A percentile compares a stretch with the other conserved stretches of the same genome.
Evolutionary conservation across 345 rosid genomes (phyloP).

Genomic region (Mangifera indica): DNA sequence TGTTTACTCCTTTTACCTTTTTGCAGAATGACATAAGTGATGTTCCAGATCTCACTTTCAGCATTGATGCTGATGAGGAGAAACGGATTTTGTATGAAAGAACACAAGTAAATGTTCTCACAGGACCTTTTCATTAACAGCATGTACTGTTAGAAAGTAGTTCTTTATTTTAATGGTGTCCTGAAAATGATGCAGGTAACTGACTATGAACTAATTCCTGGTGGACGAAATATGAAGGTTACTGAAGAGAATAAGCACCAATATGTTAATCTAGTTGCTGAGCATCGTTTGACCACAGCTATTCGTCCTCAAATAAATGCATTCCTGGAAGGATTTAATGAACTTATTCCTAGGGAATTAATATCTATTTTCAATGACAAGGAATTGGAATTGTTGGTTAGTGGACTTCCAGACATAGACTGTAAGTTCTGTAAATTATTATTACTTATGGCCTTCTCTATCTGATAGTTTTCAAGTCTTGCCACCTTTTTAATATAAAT

Average conservation of each 20-base stretch:
- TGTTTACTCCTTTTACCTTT: constrained; percentile 13
- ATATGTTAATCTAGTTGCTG: constrained; percentile 83
- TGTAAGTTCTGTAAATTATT: constrained; percentile 44
- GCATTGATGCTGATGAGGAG: constrained; percentile 98
- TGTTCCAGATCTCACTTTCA: constrained; percentile 80
- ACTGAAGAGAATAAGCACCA: constrained; percentile 95
- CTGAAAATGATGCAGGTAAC: constrained; percentile 59
- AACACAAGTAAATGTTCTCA: constrained; percentile 52
- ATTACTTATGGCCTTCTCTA: background rate
- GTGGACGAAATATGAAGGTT: constrained; percentile 86
- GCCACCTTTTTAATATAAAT: background rate
- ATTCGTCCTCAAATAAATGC: constrained; percentile 97
- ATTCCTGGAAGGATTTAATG: constrained; percentile 82
- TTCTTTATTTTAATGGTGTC: background rate
- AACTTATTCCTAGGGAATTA: constrained; percentile 69
- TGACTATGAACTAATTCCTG: constrained; percentile 88
- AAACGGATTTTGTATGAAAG: constrained; percentile 80
- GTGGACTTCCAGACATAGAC: constrained; percentile 97
- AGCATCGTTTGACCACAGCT: constrained; percentile 93
- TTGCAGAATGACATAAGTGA: constrained; percentile 88
- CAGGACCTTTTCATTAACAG: background rate
- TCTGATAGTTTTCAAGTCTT: background rate
- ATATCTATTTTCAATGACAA: constrained; percentile 91
- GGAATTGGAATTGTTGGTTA: constrained; percentile 86
- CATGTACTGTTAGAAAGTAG: background rate